These are phyloP conservation scores for Penicillium verhagenii DNA, from an alignment of 495 filamentous ascomycete species.

Conservation along the genomic window DNA sequence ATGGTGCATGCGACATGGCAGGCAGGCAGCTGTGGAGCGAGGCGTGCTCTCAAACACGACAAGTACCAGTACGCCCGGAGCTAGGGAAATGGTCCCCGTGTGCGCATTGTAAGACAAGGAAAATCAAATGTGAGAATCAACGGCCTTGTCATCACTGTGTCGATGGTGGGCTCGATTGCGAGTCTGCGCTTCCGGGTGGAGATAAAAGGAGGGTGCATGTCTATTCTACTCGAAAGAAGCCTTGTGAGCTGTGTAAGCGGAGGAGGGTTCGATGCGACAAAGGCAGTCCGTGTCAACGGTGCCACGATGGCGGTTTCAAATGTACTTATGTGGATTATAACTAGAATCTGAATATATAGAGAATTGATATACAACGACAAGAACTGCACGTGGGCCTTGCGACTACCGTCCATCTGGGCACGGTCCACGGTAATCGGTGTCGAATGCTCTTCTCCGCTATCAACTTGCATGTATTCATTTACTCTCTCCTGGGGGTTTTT, in stretches of 20 bases:
- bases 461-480: too few relatives aligned
- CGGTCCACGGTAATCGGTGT: too few relatives aligned
- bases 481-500: too few relatives aligned
- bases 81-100: not conserved
- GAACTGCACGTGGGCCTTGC: too few relatives aligned
- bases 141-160: not conserved
- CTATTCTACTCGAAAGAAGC: not conserved
- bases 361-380: too few relatives aligned
- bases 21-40: not conserved
- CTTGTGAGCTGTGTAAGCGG: not conserved
- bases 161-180: not conserved
- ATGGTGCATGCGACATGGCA: not conserved
- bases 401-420: too few relatives aligned
- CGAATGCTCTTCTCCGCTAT: too few relatives aligned
- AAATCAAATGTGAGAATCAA: not conserved
- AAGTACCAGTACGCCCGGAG: not conserved
- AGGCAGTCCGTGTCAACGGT: not conserved
- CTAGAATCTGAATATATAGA: not conserved
- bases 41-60: not conserved
- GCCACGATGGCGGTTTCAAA: not conserved
- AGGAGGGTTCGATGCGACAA: conserved; percentile 3
- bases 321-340: not conserved
- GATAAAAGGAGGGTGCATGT: not conserved
- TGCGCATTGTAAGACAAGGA: not conserved
- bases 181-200: not conserved